phyloP scores from a whole-genome alignment of 2,329 filamentous ascomycete genomes.

The Botryosphaeria dothidea region DNA sequence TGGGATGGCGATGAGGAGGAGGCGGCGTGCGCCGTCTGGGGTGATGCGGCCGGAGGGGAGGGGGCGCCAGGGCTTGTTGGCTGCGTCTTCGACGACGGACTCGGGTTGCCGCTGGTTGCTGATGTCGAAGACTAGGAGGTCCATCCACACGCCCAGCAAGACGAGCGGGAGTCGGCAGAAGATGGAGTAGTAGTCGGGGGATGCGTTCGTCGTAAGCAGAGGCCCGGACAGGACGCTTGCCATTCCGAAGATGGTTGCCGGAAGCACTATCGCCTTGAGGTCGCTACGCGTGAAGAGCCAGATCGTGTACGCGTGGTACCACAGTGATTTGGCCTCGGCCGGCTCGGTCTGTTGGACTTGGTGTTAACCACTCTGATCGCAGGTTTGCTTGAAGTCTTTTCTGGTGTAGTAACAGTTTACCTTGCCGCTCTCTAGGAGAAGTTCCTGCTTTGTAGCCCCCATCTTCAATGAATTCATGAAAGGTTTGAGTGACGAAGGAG shows the following conservation, averaged over 20 bases:
- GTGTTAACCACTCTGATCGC: too few species aligned
- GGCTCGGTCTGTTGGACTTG: background rate
- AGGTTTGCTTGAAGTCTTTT: too few species aligned
- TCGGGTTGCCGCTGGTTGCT: constrained; percentile 40
- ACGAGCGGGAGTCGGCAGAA: constrained; percentile 15
- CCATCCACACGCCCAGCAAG: constrained; percentile 36
- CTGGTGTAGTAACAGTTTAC: too few species aligned
- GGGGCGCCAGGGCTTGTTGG: constrained; percentile 45
- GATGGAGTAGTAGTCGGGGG: constrained; percentile 6
- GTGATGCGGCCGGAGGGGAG: constrained; percentile 31
- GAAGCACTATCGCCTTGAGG: constrained; percentile 22
- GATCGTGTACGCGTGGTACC: constrained; percentile 19
- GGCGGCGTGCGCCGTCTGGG: constrained; percentile 21
- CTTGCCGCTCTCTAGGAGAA: too few species aligned
- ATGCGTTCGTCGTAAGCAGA: background rate
- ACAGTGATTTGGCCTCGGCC: background rate
- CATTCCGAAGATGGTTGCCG: constrained; percentile 12
- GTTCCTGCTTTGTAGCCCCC: too few species aligned
- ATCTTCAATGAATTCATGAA: too few species aligned
- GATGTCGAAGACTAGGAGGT: constrained; percentile 41
- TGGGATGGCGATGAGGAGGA: constrained; percentile 23
- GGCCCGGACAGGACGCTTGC: background rate
- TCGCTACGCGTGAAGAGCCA: constrained; percentile 25
- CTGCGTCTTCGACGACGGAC: constrained; percentile 38
- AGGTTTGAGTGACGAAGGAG: too few species aligned